Base-by-base conservation (phyloP, 1,139 yeast species). In the Lodderomyces theae region DNA sequence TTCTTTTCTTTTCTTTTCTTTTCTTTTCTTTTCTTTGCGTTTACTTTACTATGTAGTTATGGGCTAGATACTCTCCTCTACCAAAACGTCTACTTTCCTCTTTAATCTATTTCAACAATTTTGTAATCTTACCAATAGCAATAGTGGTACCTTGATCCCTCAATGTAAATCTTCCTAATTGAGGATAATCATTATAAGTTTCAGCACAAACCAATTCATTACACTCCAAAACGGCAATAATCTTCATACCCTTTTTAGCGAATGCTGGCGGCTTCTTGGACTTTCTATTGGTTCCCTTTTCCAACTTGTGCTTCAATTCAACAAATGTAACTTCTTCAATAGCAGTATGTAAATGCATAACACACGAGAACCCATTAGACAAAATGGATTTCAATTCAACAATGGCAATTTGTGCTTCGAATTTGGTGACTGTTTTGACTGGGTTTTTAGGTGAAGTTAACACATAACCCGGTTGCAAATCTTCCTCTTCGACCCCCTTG, bases 191-290 rank as follows among this genome's bases (percentile, higher is more conserved):
- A 50, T 75, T 82, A 63, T 85, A 92, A 40, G 95, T 84, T 71
- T 92, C 99, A 42, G 92, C 85, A 74, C 97, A 92, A 31, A 92
- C 86, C 18, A 95, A 88, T 54, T 82, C 90, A 39, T 80, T 74
- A 15, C 88, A 76, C 67, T 90, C 97, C 58, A 92, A 73, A 37
- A 85, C 79, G 30, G 97, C 98, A 63, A 92, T 89, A 54, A 92
- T 81, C 80, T 88, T 90, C 97, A 92, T 92, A 55, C 99, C 99
- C 78, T 88, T 88, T 70, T 90, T 92, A 51, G 98, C 99, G 64
- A 89, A 92, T 40, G 97, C 96, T 46, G 98, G 98, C 33, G 98
- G 87, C 64, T 87, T 89, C 78, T 89, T 92, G 47, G 96, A 86
- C 67, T 83, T 86, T 72, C 96, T 85, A 76, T 90, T 90, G 43